Conservation (phyloP, 2,329 filamentous ascomycete genomes). For the Ophiostoma piceae region DNA sequence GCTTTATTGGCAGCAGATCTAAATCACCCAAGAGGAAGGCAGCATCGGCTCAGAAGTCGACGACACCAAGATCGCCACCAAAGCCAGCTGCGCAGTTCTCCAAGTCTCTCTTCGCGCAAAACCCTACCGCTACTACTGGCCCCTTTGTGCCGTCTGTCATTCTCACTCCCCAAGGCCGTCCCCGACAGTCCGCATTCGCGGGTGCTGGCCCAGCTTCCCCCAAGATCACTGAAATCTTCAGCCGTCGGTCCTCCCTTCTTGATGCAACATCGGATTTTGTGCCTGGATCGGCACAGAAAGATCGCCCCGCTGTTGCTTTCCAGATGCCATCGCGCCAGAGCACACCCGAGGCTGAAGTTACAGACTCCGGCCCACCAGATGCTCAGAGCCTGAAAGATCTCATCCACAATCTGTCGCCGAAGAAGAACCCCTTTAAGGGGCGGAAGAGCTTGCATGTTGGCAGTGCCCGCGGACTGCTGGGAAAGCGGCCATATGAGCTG, state of each 20-base stretch:
- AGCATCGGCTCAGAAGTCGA: slow-evolving; percentile 30
- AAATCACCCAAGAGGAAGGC: slow-evolving; percentile 30
- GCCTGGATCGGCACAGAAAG: slow-evolving; percentile 41
- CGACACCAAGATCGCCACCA: slow-evolving; percentile 28
- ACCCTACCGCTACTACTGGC: slow-evolving; percentile 48
- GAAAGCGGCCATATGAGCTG: slow-evolving; percentile 67
- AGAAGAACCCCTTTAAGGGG: slow-evolving; percentile 60
- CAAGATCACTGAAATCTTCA: slow-evolving; percentile 64
- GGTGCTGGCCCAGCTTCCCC: slow-evolving; percentile 69
- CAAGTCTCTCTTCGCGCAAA: slow-evolving; percentile 50
- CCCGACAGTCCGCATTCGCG: slow-evolving; percentile 62
- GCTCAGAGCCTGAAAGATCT: slow-evolving; percentile 67
- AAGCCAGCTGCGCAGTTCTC: slow-evolving; percentile 30
- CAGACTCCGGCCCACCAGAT: slow-evolving; percentile 39
- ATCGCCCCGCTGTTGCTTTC: slow-evolving; percentile 52
- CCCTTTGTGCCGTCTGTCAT: slow-evolving; percentile 58
- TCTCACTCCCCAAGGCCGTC: slow-evolving; percentile 55
- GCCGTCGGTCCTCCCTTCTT: slow-evolving; percentile 65
- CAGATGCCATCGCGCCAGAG: slow-evolving; percentile 52
- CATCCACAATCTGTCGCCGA: slow-evolving; percentile 72
- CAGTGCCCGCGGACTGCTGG: slow-evolving; percentile 65
- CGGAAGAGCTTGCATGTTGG: slow-evolving; percentile 74
- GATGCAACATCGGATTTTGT: slow-evolving; percentile 61
- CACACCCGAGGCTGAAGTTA: slow-evolving; percentile 57
- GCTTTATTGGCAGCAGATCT: slow-evolving; percentile 30